Evolutionary conservation across 208 protist genomes (phyloP), one percentile per base, ranked within the genome.

Genomic region (Wallacemonas rigidus): DNA sequence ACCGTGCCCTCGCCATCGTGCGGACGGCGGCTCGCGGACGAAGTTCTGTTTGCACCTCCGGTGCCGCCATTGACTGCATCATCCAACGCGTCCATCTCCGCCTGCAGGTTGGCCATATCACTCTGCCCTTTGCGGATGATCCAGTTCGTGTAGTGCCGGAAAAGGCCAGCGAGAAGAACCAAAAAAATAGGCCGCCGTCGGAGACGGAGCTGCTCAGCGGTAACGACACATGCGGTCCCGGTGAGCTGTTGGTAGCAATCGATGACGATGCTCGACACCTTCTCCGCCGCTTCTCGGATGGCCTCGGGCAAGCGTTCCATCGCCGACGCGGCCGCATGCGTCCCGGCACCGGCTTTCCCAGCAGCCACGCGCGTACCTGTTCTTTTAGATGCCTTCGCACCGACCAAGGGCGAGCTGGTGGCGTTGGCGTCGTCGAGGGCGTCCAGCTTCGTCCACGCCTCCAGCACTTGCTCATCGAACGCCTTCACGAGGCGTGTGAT

Each of bases 91-190:
- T 45, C 38, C 45, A 47, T n/a, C 38, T 69, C 41, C 4, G 50
- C 63, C 41, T 72, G 67, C n/a, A 50, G 51, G 14, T 55, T 43
- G 15, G 71, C 71, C 36, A 70, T 54, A 12, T 82, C 78, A 40
- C 75, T 72, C 60, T 83, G 85, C 2, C 78, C 67, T 36, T 77
- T 73, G 55, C 80, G 77, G 44, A 83, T 80, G 26, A 84, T 65
- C 86, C 87, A 95, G 67, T 90, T 91, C 12, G 90, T 79, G 70
- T 87, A 92, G 76, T 91, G 81, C 9, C 85, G 81, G 71, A 95
- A 74, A 26, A 95, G 74, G 3, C 78, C 80, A 7, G 88, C 88
- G 17, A 93, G 77, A 39, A 93, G 78, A 1, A 95, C 76, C 3
- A 95, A 76, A 60, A 86, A 78, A 36, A 72, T 54, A 7, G 80